Evolutionary conservation across 768 basidiomycete species (phyloP).

Genomic region (Trichaptum fuscoviolaceum): DNA sequence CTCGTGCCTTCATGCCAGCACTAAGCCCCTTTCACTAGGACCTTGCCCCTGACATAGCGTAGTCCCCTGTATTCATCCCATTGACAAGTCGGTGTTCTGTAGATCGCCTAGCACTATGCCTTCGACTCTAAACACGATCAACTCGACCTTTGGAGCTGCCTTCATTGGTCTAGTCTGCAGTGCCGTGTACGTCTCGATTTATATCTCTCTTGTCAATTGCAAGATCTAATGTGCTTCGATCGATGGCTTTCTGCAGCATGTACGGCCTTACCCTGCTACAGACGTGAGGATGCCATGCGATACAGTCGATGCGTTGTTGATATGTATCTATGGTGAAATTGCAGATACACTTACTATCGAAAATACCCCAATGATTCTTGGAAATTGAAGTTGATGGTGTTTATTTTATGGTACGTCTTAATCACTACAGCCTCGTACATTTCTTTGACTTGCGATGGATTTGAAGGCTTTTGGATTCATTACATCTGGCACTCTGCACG

Average conservation of each 20-base stretch:
- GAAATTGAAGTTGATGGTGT: constrained; percentile 36
- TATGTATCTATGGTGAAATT: not conserved
- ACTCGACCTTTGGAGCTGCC: constrained; percentile 36
- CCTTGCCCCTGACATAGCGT: not conserved
- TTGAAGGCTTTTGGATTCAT: constrained; percentile 35
- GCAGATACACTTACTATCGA: constrained; percentile 17
- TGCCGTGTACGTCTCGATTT: constrained; percentile 32
- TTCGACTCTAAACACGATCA: not conserved
- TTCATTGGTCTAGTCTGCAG: constrained; percentile 40
- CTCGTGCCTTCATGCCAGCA: too few relatives aligned
- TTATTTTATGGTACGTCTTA: constrained; percentile 1
- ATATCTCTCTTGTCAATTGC: not conserved
- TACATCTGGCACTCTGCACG: constrained; percentile 40
- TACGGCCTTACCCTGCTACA: constrained; percentile 45
- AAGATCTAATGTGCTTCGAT: not conserved
- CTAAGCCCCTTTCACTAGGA: not conserved
- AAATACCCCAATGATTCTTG: constrained; percentile 36
- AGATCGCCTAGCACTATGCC: not conserved
- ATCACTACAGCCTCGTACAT: not conserved
- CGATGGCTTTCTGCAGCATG: constrained; percentile 23
- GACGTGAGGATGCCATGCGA: constrained; percentile 21
- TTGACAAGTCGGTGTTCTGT: not conserved
- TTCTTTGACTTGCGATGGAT: not conserved
- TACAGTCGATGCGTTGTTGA: not conserved
- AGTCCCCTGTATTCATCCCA: too few relatives aligned